Percentiles rank a stretch among this genome's conserved stretches.
Evolutionary conservation across 495 filamentous ascomycete species (phyloP).

Genomic region (Annulohypoxylon nitens): DNA sequence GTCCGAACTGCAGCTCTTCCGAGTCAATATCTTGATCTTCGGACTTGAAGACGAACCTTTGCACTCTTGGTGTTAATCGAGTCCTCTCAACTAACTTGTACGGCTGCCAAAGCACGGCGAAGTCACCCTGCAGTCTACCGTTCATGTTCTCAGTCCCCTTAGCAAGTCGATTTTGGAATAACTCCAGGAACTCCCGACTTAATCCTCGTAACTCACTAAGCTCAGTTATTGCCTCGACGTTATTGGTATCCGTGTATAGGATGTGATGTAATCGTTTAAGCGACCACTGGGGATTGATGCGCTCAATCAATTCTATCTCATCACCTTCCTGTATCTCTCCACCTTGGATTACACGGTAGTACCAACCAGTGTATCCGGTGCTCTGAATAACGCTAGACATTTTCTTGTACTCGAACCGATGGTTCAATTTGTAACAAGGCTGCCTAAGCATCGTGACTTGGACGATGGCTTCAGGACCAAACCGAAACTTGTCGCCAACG

Average conservation of each 20-base stretch:
- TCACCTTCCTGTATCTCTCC: conserved; percentile 57
- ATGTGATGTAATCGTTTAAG: conserved; percentile 57
- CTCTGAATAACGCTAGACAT: conserved; percentile 58
- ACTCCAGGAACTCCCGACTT: conserved; percentile 47
- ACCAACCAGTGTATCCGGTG: conserved; percentile 59
- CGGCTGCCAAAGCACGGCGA: conserved; percentile 42
- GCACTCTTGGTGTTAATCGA: conserved; percentile 38
- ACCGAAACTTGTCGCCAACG: conserved; percentile 59
- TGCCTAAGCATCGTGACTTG: conserved; percentile 56
- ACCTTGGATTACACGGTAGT: conserved; percentile 57
- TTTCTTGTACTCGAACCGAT: conserved; percentile 56
- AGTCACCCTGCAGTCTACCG: conserved; percentile 34
- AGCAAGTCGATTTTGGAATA: conserved; percentile 41
- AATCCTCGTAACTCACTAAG: conserved; percentile 54
- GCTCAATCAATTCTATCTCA: conserved; percentile 54
- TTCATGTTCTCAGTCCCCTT: conserved; percentile 48
- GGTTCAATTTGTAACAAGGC: conserved; percentile 58
- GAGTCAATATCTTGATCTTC: conserved; percentile 34
- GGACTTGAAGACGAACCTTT: conserved; percentile 43
- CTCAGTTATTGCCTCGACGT: conserved; percentile 53
- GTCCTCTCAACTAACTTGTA: conserved; percentile 47
- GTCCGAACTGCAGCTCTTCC: conserved; percentile 37
- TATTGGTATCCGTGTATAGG: conserved; percentile 55
- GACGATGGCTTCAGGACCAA: conserved; percentile 49
- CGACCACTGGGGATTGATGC: conserved; percentile 58